Base-by-base conservation (phyloP, 164 flowering plant species). In the Aristolochia fimbriata region DNA sequence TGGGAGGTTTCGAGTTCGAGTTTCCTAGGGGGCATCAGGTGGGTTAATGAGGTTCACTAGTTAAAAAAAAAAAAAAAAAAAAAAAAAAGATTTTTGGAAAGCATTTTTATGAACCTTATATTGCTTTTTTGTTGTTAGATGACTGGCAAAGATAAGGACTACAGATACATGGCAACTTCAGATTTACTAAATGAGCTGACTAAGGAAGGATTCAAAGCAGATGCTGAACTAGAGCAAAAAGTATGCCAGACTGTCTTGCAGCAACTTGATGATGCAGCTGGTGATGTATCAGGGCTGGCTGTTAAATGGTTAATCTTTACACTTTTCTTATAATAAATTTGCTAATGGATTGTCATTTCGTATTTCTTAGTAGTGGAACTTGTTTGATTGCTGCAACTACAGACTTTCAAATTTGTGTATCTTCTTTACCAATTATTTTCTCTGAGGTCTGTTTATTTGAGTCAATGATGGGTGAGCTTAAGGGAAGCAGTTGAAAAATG, bases 101-200 rank as follows among this genome's bases (percentile, higher is more conserved):
- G 20, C 9, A 13, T 51, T 20, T 21, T 19, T 21, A 22, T 7
- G 22, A 15, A 16, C 4, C 41, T 6, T 31, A 1, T 52, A 52
- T 14, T n/a, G 5, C 23, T 25, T 41, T 56, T 58, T 21, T 0
- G 23, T 62, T 61, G 71, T 55, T 80, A 94, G 99, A 94, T 94
- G 91, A 91, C 96, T 0, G 99, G 96, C 27, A 94, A 94, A 73
- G 99, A 94, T 75, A 94, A 94, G 73, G 99, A 94, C 76, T 94
- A 79, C 69, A 80, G 99, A 70, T 94, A 94, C 48, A 94, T 94
- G 99, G 99, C 99, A 21, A 94, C 99, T 57, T 94, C 96, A 54
- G 99, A 94, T 75, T 75, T 94, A 78, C 70, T 94, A 19, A 86
- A 81, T 74, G 99, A 88, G 70, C 71, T 94, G 48, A 85, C 75